phyloP scores from a whole-genome alignment of 75 land plant species.

The Azolla pinnata region DNA sequence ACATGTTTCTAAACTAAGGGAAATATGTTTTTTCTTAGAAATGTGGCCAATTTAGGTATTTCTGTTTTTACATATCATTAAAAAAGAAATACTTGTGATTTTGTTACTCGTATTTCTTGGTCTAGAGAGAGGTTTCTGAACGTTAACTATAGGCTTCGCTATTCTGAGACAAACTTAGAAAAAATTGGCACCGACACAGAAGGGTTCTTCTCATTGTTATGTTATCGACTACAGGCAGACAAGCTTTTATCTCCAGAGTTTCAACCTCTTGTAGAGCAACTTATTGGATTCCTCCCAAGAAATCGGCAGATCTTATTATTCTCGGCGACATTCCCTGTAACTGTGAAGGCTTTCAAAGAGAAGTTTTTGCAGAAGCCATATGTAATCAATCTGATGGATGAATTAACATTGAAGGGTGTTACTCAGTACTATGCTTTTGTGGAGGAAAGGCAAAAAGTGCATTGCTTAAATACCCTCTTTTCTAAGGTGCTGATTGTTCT shows the following conservation, averaged over 20 bases:
- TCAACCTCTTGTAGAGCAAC: constrained; percentile 77
- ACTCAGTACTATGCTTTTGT: constrained; percentile 95
- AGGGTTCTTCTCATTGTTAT: too few relatives aligned
- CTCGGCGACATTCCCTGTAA: constrained; percentile 97
- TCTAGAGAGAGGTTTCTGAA: too few relatives aligned
- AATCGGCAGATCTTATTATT: constrained; percentile 75
- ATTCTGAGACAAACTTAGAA: too few relatives aligned
- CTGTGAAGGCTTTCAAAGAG: constrained; percentile 92
- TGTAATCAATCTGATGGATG: constrained; percentile 91
- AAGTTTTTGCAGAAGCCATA: constrained; percentile 75
- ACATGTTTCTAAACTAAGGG: too few relatives aligned
- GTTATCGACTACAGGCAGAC: constrained; percentile 63
- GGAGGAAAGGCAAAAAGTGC: constrained; percentile 94
- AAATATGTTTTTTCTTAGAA: too few relatives aligned
- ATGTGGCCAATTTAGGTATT: too few relatives aligned
- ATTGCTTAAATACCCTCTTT: constrained; percentile 89
- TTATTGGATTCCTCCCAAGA: constrained; percentile 62
- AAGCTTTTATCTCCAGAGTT: constrained; percentile 92
- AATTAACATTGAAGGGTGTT: constrained; percentile 93
- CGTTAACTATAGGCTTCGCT: too few relatives aligned
- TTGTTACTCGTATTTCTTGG: too few relatives aligned
- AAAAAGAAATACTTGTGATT: too few relatives aligned
- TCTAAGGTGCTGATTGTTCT: constrained; percentile 52
- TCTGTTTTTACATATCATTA: too few relatives aligned
- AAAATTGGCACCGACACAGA: too few relatives aligned